Conservation (phyloP, 2,329 filamentous ascomycete genomes). For the Colletotrichum euphorbiae region DNA sequence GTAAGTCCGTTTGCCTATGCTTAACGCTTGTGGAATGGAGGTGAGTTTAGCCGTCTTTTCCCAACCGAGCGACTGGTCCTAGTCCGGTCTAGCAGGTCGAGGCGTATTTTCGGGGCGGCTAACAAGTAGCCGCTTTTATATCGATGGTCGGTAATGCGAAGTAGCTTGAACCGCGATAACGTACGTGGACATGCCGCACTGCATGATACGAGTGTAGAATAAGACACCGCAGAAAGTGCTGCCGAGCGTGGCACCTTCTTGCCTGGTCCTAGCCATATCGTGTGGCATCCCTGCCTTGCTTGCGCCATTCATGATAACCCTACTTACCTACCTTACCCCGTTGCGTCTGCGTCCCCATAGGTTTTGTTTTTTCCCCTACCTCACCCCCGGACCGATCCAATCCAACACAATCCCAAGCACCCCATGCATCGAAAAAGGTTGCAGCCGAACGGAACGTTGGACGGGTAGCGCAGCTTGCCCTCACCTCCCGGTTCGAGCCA, state of each 20-base stretch:
- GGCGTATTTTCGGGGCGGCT: slow-evolving; percentile 12
- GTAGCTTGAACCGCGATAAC: too few relatives aligned
- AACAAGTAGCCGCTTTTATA: slow-evolving; percentile 18
- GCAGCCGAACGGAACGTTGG: neutral
- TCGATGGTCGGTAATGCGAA: slow-evolving; percentile 5
- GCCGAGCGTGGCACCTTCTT: slow-evolving; percentile 34
- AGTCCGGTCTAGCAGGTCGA: neutral
- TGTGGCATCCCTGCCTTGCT: slow-evolving; percentile 26
- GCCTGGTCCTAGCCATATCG: slow-evolving; percentile 33
- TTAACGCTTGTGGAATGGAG: slow-evolving; percentile 6
- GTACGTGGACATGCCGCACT: neutral
- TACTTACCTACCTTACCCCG: slow-evolving; percentile 6
- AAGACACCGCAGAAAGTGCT: neutral
- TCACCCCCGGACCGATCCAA: slow-evolving; percentile 19
- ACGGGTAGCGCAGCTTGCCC: slow-evolving; percentile 6
- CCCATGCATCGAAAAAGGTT: slow-evolving; percentile 16
- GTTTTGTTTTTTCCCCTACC: neutral
- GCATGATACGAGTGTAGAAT: neutral
- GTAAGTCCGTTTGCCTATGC: slow-evolving; percentile 2
- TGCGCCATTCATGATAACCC: too few relatives aligned
- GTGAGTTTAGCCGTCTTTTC: neutral
- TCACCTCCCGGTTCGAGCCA: neutral
- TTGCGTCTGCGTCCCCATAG: slow-evolving; percentile 25
- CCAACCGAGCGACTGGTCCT: slow-evolving; percentile 11
- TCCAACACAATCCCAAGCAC: slow-evolving; percentile 7